These are phyloP conservation scores for Amesomyces nigricolor DNA, from an alignment of 2,329 filamentous ascomycete genomes.

Conservation along the genomic window DNA sequence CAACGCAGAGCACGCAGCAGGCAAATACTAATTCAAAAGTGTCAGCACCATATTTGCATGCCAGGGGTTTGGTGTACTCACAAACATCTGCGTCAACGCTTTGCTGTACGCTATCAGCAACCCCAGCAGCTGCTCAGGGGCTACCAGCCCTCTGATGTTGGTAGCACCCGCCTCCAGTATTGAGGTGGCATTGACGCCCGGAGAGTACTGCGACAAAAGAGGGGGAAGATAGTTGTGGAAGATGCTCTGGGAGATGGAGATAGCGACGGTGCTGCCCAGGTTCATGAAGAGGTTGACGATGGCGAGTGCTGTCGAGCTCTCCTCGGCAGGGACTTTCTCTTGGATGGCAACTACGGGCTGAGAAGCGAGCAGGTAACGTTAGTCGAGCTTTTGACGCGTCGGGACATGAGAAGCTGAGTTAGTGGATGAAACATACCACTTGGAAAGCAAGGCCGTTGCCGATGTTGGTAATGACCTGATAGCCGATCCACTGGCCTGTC, in stretches of 20 bases:
- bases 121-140: background rate
- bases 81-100: constrained; percentile 1
- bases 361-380: background rate
- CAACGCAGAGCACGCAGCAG: background rate
- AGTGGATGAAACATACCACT: background rate
- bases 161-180: background rate
- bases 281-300: constrained; percentile 4
- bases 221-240: background rate
- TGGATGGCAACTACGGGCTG: background rate
- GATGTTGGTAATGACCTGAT: background rate
- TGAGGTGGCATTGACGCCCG: background rate
- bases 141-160: background rate
- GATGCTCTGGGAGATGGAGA: constrained; percentile 1
- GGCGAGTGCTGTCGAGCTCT: background rate
- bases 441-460: background rate
- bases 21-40: background rate
- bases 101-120: background rate
- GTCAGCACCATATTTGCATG: background rate
- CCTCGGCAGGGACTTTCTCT: background rate
- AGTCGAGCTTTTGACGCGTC: background rate
- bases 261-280: background rate
- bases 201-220: background rate
- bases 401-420: background rate
- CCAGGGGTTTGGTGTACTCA: background rate
- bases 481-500: constrained; percentile 1